phyloP scores from a whole-genome alignment of 345 rosid species.

The Lepidium africanum region DNA sequence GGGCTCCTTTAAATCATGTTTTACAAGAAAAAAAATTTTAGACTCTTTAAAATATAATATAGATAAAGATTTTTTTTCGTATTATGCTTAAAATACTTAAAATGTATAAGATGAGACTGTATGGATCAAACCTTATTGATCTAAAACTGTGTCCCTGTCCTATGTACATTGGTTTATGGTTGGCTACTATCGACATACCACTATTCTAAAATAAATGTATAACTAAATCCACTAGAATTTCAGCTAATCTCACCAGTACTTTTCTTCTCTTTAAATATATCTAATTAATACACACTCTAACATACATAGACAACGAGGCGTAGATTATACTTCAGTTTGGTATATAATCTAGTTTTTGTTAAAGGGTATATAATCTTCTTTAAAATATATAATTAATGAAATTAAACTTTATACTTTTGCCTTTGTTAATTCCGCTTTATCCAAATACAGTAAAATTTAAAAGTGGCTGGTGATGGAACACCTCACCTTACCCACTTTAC shows the following conservation, averaged over 20 bases:
- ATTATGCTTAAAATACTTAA: no score
- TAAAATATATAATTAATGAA: background rate
- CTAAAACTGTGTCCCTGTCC: no score
- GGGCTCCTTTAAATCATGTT: no score
- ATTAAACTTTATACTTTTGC: background rate
- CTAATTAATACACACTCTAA: background rate
- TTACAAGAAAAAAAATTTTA: no score
- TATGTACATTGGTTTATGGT: no score
- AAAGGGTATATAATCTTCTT: background rate
- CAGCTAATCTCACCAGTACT: background rate
- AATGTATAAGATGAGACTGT: no score
- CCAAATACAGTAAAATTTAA: background rate
- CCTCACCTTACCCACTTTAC: constrained; percentile 7
- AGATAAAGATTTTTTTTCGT: no score
- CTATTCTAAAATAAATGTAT: no score
- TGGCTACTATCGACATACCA: no score
- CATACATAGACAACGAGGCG: background rate
- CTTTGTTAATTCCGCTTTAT: background rate
- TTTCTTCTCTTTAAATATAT: background rate
- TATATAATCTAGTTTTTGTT: background rate
- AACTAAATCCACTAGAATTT: no score
- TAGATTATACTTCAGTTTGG: background rate
- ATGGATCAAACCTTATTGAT: no score
- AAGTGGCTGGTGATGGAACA: constrained; percentile 2
- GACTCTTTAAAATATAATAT: no score